Base-by-base conservation (phyloP, 179 eudicot species). In the Gypsophila paniculata region DNA sequence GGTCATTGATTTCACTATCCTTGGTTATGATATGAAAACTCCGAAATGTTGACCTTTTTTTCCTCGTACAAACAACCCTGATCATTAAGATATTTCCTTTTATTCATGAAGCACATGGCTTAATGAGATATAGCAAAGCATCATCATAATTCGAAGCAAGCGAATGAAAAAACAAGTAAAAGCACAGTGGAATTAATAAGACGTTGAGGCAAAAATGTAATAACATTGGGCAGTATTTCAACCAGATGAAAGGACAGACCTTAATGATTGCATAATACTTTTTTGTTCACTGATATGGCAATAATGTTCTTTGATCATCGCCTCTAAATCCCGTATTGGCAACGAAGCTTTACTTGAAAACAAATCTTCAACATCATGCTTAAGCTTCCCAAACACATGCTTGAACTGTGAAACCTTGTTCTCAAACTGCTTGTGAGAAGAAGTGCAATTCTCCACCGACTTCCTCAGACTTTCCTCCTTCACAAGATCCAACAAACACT, bases 191-290 rank as follows among this genome's bases (percentile, higher is more conserved):
- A 62, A 32, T 17, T 12, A 34, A 34, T 19, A 13, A 3, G 29
- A 14, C 11, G 10, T 11, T 39, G 7, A 48, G 48, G 36, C 14
- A 15, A 36, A 8, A 14, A 51, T 51, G 0, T 12, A 62, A 19
- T 0, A n/a, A 39, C 19, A 11, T 38, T 55, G 8, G 60, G 60
- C 2, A n/a, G 8, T 1, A 11, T 25, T 59, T 59, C 38, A 26
- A 59, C 11, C 38, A 59, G 13, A 25, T 26, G 26, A 42, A 75
- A 29, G 77, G 79, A 54, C 61, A 94, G 96, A 94, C 97, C 99
- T 94, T 68, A 94, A 81, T 74, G 99, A 84, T 75, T 87, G 97
- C 99, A 94, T 88, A 73, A 91, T 92, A 83, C 89, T 86, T 78
- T 85, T 88, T 74, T 89, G 91, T 76, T 94, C 97, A 59, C 76